Conservation (phyloP, 2,329 filamentous ascomycete species). For the Paraphaeosphaeria sporulosa region DNA sequence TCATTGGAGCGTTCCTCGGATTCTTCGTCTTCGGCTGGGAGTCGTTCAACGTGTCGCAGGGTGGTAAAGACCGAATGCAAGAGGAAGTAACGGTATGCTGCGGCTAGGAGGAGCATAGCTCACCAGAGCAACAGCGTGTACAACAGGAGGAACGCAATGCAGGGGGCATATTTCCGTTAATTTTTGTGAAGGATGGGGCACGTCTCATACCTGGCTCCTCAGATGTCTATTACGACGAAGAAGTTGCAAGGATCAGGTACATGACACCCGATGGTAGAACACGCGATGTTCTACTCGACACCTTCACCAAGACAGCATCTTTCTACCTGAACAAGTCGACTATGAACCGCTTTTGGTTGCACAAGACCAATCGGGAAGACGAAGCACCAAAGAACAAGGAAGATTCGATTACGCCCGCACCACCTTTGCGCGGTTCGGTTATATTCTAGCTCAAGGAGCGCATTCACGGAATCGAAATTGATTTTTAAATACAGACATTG, state of each 20-base stretch:
- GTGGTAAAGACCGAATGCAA: slow-evolving; percentile 40
- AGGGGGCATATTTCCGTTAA: background rate
- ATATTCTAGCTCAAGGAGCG: too few species aligned
- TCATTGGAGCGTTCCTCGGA: slow-evolving; percentile 46
- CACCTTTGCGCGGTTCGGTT: too few species aligned
- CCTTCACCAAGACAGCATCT: background rate
- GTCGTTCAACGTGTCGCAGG: slow-evolving; percentile 35
- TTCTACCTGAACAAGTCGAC: background rate
- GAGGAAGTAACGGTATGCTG: slow-evolving; percentile 47
- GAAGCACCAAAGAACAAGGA: too few species aligned
- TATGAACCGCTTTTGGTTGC: background rate
- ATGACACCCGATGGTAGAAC: background rate
- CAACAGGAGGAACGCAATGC: background rate
- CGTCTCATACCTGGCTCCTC: background rate
- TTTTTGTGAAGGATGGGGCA: background rate
- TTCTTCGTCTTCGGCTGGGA: slow-evolving; percentile 49
- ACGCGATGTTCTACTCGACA: background rate
- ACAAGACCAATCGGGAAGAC: background rate
- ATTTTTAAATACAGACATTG: too few species aligned
- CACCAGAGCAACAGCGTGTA: background rate
- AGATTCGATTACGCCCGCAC: too few species aligned
- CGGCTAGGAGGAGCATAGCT: slow-evolving; percentile 26
- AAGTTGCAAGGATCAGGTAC: background rate
- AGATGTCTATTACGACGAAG: background rate
- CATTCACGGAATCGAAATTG: too few species aligned